Conservation (phyloP, 305 asterid species). For the Striga hermonthica region DNA sequence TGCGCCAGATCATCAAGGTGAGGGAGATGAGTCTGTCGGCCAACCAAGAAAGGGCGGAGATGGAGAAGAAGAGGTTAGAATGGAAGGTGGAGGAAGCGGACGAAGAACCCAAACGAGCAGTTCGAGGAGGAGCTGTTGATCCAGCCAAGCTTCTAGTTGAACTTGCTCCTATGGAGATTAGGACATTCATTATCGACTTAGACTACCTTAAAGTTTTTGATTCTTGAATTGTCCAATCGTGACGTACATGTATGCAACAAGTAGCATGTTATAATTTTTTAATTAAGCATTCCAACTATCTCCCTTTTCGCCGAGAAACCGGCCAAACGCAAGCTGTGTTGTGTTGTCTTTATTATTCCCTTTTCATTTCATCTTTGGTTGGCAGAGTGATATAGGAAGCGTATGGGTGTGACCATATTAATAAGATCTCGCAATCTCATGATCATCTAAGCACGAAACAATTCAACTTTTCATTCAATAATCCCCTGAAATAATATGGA, state of each 20-base stretch:
- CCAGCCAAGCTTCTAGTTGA: conserved; percentile 52
- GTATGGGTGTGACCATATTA: too few relatives aligned
- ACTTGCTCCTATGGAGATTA: conserved; percentile 75
- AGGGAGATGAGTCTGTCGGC: conserved; percentile 66
- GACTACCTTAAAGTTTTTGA: conserved; percentile 33
- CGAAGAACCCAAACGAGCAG: conserved; percentile 31
- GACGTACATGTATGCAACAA: not conserved
- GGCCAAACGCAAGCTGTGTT: too few relatives aligned
- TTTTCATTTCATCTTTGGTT: too few relatives aligned
- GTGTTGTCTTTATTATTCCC: too few relatives aligned
- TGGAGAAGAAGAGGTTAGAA: conserved; percentile 57
- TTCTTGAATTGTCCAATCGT: conserved; percentile 27
- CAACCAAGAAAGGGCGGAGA: conserved; percentile 64
- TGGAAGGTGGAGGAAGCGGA: conserved; percentile 53
- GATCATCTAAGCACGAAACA: too few relatives aligned
- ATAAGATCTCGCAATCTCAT: too few relatives aligned
- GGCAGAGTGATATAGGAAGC: too few relatives aligned
- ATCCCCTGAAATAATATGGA: too few relatives aligned
- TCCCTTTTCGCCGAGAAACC: too few relatives aligned
- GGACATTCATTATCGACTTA: conserved; percentile 54
- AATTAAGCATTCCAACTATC: conserved; percentile 4
- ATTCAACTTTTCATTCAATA: too few relatives aligned
- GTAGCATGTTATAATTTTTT: conserved; percentile 9
- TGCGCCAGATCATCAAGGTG: conserved; percentile 49
- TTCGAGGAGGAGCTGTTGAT: conserved; percentile 64